These are phyloP conservation scores for Acanthamoeba royreba DNA, from an alignment of 208 protist species.

Conservation along the genomic window DNA sequence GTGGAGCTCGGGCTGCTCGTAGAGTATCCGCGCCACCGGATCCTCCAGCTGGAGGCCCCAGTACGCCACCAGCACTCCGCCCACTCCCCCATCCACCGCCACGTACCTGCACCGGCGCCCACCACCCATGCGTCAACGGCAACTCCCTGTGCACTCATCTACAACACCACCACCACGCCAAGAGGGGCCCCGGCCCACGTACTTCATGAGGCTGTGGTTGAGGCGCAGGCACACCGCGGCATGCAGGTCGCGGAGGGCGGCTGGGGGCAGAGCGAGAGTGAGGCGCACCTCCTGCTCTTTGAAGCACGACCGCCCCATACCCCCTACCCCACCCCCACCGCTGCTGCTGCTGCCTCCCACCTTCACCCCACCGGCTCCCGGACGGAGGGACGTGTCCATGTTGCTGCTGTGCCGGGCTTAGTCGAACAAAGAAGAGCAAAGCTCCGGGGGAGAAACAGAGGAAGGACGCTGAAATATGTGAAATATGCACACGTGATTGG, in stretches of 20 bases:
- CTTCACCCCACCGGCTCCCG: not conserved
- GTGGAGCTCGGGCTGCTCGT: not conserved
- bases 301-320: not conserved
- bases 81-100: not conserved
- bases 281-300: not conserved
- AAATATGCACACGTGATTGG: too few relatives aligned
- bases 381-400: too few relatives aligned
- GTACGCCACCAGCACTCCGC: not conserved
- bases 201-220: conserved; percentile 6
- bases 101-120: not conserved
- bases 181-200: not conserved
- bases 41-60: not conserved
- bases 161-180: too few relatives aligned
- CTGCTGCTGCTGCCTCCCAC: not conserved
- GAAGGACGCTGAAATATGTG: too few relatives aligned
- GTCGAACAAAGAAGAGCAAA: too few relatives aligned
- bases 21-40: not conserved
- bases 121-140: not conserved
- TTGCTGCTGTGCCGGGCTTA: too few relatives aligned
- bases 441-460: too few relatives aligned
- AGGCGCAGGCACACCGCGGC: not conserved
- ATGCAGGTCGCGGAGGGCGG: not conserved
- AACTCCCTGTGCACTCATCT: too few relatives aligned
- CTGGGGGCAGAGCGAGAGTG: not conserved
- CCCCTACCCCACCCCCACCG: too few relatives aligned